phyloP scores from a whole-genome alignment of 805 yeast genomes.

The Monosporozyma aerobia region DNA sequence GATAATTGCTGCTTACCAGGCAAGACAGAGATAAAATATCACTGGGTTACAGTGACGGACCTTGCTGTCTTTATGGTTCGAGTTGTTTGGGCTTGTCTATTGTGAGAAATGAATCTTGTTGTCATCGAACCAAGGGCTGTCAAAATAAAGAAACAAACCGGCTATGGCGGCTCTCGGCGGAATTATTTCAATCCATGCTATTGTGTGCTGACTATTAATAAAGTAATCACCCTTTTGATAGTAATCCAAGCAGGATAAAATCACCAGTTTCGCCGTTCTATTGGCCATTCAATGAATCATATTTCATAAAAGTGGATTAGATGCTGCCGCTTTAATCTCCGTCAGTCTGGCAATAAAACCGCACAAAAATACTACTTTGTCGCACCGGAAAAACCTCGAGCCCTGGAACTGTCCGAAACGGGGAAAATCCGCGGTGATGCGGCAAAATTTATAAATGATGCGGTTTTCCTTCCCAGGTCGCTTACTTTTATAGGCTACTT shows the following conservation, averaged over 20 bases:
- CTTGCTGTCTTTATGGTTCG: too few relatives aligned
- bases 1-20: too few relatives aligned
- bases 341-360: too few relatives aligned
- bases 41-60: too few relatives aligned
- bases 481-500: too few relatives aligned
- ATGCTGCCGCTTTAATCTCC: too few relatives aligned
- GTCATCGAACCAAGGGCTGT: too few relatives aligned
- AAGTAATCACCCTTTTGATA: not conserved
- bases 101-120: too few relatives aligned
- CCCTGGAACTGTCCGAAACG: not conserved
- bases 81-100: too few relatives aligned
- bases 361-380: too few relatives aligned
- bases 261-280: not conserved
- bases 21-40: too few relatives aligned
- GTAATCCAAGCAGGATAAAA: not conserved
- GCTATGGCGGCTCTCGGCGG: not conserved
- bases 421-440: not conserved
- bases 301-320: not conserved
- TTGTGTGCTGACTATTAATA: not conserved
- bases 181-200: not conserved
- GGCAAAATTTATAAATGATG: not conserved
- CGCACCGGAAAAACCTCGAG: not conserved
- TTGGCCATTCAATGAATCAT: not conserved
- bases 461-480: not conserved
- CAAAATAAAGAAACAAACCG: too few relatives aligned